Percentiles rank a stretch among this genome's conserved stretches.
Evolutionary conservation across 2,329 filamentous ascomycete genomes (phyloP).

Genomic region (Fusarium pseudoanthophilum): DNA sequence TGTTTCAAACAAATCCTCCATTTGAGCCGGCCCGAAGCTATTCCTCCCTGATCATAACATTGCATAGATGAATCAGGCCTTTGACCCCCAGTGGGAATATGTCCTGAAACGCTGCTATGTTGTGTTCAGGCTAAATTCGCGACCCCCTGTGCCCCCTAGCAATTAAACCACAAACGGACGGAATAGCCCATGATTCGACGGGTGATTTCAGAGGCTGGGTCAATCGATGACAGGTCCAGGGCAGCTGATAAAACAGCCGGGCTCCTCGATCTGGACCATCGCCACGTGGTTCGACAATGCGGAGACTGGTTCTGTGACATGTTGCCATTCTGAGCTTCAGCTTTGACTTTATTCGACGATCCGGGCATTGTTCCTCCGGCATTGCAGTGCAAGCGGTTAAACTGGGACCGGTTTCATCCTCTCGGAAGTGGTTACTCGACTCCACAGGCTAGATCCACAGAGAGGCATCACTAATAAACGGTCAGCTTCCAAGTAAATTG

Average conservation of each 20-base stretch:
- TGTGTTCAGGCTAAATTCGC: conserved; percentile 14
- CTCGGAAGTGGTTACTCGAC: conserved; percentile 1
- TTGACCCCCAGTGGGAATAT: background rate
- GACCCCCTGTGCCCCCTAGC: background rate
- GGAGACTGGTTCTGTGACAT: background rate
- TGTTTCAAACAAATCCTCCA: background rate
- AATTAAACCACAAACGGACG: background rate
- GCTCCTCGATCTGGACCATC: background rate
- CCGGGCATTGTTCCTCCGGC: conserved; percentile 18
- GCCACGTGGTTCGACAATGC: conserved; percentile 22
- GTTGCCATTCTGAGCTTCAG: background rate
- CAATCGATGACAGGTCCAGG: background rate
- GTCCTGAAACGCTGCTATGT: background rate
- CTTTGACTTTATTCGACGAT: background rate
- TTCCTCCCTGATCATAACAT: background rate
- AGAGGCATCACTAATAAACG: background rate
- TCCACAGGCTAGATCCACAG: background rate
- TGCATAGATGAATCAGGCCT: background rate
- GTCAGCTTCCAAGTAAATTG: background rate
- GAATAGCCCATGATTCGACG: background rate
- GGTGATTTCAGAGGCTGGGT: background rate
- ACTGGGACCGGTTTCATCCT: conserved; percentile 2
- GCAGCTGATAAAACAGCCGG: conserved; percentile 7
- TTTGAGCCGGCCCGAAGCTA: background rate
- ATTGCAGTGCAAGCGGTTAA: conserved; percentile 13